Evolutionary conservation across 208 protist genomes (phyloP).

Genomic region (Crithidia acanthocephali): DNA sequence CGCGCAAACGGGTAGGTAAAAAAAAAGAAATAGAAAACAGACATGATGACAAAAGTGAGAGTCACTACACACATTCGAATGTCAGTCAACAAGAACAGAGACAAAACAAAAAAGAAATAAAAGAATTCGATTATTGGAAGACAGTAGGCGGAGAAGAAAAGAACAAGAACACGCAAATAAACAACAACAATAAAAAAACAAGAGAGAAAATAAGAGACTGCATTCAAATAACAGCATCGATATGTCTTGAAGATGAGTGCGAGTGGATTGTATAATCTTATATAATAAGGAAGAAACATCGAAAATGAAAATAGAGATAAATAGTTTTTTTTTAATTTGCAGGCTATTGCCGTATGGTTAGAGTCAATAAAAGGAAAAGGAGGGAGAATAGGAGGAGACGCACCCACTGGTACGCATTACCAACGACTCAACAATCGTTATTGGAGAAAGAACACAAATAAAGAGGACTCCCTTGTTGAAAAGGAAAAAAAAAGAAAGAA

Average conservation of each 20-base stretch:
- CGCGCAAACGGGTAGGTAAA: too few species aligned
- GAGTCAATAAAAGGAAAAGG: not conserved
- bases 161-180: not conserved
- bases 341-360: not conserved
- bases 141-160: slow-evolving; percentile 23
- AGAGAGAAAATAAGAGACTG: slow-evolving; percentile 14
- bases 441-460: not conserved
- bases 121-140: too few species aligned
- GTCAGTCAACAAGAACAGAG: not conserved
- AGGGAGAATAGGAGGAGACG: too few species aligned
- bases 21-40: not conserved
- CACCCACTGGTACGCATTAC: not conserved
- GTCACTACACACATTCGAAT: not conserved
- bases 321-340: not conserved
- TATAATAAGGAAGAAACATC: not conserved
- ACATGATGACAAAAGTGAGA: too few species aligned
- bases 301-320: too few species aligned
- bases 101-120: slow-evolving; percentile 9
- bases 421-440: too few species aligned
- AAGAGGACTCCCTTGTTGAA: too few species aligned
- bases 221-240: slow-evolving; percentile 12
- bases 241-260: slow-evolving; percentile 1
- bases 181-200: slow-evolving; percentile 11
- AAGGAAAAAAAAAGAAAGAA: slow-evolving; percentile 19
- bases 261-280: not conserved